Evolutionary conservation across 371 early-diverging fungal genomes (phyloP), one percentile per base, ranked within the genome.

Genomic region (Capillidium rhysosporum): DNA sequence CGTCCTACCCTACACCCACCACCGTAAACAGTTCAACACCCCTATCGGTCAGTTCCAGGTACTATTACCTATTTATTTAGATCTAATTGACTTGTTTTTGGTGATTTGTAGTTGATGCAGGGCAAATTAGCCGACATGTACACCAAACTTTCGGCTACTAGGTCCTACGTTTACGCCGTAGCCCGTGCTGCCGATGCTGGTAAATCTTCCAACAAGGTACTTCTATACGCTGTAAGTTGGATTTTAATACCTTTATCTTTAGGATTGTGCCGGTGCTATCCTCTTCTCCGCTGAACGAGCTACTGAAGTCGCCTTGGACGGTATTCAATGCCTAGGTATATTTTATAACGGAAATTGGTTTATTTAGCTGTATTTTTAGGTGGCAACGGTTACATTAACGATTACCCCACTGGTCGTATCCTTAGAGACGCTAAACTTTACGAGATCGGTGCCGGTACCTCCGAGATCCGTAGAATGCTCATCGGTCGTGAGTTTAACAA

Each of bases 401-500:
- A 96, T 45, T 93, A 79, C 64, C 82, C 85, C 1, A 82, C 89
- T 1, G 93, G 93, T n/a, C 78, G 97, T 29, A 72, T 94, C 46
- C 65, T 96, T 54, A 76, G 97, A 38, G 97, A 96, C 64, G 93
- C 94, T 25, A 96, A 94, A 68, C 71, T 96, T 12, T 96, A 96
- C 64, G 97, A 96, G 68, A 96, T 96, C 65, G 96, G 96, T 49
- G 96, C 97, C 25, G 97, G 97, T 46, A 96, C 97, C 21, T 85
- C 84, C 57, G 97, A 96, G 69, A 90, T 96, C 65, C 79, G 97
- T 57, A 73, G 97, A n/a, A 87, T 93, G 90, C 65, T 96, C 56
- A 96, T 93, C 64, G 97, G 77, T 51, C 68, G 83, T 40, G 79
- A 77, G 59, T 76, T 80, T 65, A 79, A 82, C 65, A 78, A 78